phyloP scores from a whole-genome alignment of 2,329 filamentous ascomycete species.

The Amphichorda felina region DNA sequence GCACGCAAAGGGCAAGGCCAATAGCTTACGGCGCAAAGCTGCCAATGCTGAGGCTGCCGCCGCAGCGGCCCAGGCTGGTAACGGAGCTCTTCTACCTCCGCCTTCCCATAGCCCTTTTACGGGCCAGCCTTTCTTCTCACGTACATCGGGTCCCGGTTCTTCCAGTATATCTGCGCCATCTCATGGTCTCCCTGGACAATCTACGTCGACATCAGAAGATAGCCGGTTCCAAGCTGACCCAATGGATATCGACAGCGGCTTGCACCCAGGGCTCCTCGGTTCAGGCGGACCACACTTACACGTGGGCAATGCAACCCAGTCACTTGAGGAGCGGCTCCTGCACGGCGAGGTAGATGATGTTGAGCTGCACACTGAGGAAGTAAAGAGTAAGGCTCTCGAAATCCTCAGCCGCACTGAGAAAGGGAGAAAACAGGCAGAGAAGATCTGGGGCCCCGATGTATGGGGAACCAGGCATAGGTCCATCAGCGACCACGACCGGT shows the following conservation, averaged over 20 bases:
- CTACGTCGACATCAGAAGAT: conserved; percentile 1
- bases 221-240: conserved; percentile 20
- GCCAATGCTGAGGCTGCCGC: conserved; percentile 43
- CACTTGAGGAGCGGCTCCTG: conserved; percentile 38
- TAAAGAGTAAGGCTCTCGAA: conserved; percentile 38
- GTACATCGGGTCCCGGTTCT: background rate
- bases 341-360: conserved; percentile 32
- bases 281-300: conserved; percentile 29
- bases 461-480: conserved; percentile 25
- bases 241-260: conserved; percentile 24
- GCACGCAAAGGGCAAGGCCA: conserved; percentile 67
- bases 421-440: conserved; percentile 36
- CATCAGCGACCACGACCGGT: conserved; percentile 12
- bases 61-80: conserved; percentile 12
- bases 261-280: conserved; percentile 32
- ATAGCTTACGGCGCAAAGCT: conserved; percentile 61
- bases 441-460: conserved; percentile 36
- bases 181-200: conserved; percentile 14
- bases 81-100: background rate
- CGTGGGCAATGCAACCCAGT: conserved; percentile 25
- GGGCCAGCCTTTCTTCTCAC: background rate
- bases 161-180: conserved; percentile 8
- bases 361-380: conserved; percentile 29
- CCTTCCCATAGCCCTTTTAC: background rate
- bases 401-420: conserved; percentile 37